Conservation (phyloP, 768 basidiomycete species). For the Nidularia sp. region DNA sequence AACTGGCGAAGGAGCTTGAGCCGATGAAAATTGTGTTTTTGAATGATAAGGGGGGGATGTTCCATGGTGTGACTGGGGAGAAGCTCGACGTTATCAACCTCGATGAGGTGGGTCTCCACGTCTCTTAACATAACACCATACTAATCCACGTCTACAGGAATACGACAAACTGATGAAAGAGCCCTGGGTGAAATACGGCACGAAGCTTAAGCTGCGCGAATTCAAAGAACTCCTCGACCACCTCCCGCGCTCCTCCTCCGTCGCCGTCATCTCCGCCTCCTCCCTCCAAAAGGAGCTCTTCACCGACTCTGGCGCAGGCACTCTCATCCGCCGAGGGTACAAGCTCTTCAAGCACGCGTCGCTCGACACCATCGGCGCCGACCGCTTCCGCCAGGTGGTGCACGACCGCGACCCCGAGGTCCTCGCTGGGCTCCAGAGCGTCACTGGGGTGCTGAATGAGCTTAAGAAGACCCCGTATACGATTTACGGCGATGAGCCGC, state of each 20-base stretch:
- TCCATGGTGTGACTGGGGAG: slow-evolving; percentile 96
- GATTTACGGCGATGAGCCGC: slow-evolving; percentile 97
- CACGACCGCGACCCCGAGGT: slow-evolving; percentile 96
- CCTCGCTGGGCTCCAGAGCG: slow-evolving; percentile 73
- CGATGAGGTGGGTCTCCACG: slow-evolving; percentile 66
- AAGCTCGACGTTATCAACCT: slow-evolving; percentile 96
- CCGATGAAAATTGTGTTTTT: slow-evolving; percentile 98
- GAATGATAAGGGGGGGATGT: slow-evolving; percentile 97
- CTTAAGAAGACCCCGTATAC: slow-evolving; percentile 84
- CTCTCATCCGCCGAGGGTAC: slow-evolving; percentile 96
- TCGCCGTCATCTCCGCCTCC: slow-evolving; percentile 93
- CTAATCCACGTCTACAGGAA: slow-evolving; percentile 48
- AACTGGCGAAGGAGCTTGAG: slow-evolving; percentile 95
- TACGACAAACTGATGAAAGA: slow-evolving; percentile 96
- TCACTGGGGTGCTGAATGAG: slow-evolving; percentile 81
- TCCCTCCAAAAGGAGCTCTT: slow-evolving; percentile 97
- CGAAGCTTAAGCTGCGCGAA: slow-evolving; percentile 97
- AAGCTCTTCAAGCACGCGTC: slow-evolving; percentile 89
- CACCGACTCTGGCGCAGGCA: slow-evolving; percentile 96
- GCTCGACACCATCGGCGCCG: slow-evolving; percentile 83
- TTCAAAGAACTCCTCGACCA: slow-evolving; percentile 99
- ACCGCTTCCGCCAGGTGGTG: slow-evolving; percentile 91
- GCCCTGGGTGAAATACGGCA: slow-evolving; percentile 98
- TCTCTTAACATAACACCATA: not conserved
- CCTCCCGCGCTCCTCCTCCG: slow-evolving; percentile 96